These are phyloP conservation scores for Mycena capillaripes DNA, from an alignment of 768 basidiomycete species.

Conservation along the genomic window DNA sequence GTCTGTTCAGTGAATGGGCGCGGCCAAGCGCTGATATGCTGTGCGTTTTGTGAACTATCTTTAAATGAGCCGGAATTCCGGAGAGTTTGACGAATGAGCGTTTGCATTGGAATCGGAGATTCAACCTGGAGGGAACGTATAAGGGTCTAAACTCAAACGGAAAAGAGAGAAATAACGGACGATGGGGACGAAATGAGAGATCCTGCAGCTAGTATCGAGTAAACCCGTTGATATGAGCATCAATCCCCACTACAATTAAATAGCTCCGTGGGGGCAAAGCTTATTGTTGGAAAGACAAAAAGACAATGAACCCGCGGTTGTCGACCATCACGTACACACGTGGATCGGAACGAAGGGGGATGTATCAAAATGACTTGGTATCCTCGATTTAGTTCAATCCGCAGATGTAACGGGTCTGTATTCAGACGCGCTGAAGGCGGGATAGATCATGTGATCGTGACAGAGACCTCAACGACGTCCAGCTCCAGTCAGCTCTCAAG, in stretches of 20 bases:
- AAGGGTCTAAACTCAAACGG: not conserved
- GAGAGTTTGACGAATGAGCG: not conserved
- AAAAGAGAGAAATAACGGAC: too few relatives aligned
- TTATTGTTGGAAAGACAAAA: conserved; percentile 33
- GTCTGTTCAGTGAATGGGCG: not conserved
- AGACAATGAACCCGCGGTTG: conserved; percentile 17
- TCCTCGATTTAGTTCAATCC: not conserved
- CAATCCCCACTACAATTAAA: not conserved
- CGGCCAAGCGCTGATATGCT: not conserved
- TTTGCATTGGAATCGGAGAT: not conserved
- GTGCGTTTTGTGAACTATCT: not conserved
- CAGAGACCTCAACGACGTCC: too few relatives aligned
- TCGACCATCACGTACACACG: not conserved
- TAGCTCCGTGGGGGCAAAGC: conserved; percentile 14
- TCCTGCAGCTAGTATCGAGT: not conserved
- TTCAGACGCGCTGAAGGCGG: not conserved
- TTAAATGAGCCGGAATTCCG: not conserved
- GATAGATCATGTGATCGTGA: conserved; percentile 4
- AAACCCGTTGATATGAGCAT: not conserved
- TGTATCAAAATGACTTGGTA: not conserved
- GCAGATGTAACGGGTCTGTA: not conserved
- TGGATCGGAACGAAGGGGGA: too few relatives aligned
- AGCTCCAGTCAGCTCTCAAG: too few relatives aligned
- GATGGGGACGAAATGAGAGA: not conserved
- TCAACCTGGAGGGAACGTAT: not conserved